These are phyloP conservation scores for Pholiota adiposa DNA, from an alignment of 1,284 basidiomycete species.

Conservation along the genomic window DNA sequence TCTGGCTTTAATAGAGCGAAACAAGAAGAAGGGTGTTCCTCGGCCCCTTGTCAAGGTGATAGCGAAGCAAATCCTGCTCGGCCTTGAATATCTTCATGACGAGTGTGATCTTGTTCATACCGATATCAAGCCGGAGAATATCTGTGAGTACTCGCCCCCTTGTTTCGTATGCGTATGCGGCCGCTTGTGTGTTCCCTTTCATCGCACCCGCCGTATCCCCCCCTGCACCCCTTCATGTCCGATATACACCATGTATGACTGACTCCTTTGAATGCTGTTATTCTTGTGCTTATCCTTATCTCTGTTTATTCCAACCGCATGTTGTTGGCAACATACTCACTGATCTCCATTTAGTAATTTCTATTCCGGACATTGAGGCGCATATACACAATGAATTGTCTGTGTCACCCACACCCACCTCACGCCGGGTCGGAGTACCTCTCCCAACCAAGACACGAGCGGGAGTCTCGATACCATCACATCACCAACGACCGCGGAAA, in stretches of 20 bases:
- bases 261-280: slow-evolving; percentile 24
- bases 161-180: slow-evolving; percentile 1
- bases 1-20: slow-evolving; percentile 82
- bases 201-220: slow-evolving; percentile 14
- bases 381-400: slow-evolving; percentile 72
- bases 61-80: slow-evolving; percentile 82
- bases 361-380: slow-evolving; percentile 74
- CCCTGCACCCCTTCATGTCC: slow-evolving; percentile 15
- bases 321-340: slow-evolving; percentile 21
- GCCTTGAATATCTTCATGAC: slow-evolving; percentile 90
- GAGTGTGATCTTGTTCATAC: slow-evolving; percentile 89
- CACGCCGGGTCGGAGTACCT: slow-evolving; percentile 72
- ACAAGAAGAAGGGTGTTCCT: slow-evolving; percentile 86
- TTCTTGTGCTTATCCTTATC: slow-evolving; percentile 33
- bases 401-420: slow-evolving; percentile 66
- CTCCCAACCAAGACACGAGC: slow-evolving; percentile 56
- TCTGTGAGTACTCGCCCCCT: slow-evolving; percentile 58
- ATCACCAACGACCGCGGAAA: slow-evolving; percentile 51
- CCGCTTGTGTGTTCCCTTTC: slow-evolving; percentile 2
- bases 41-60: slow-evolving; percentile 82
- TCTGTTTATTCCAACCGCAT: slow-evolving; percentile 18
- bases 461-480: slow-evolving; percentile 61
- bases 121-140: slow-evolving; percentile 94
- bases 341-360: slow-evolving; percentile 62
- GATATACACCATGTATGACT: slow-evolving; percentile 15